phyloP scores from a whole-genome alignment of 208 protist species.

The Phytomonas francai region DNA sequence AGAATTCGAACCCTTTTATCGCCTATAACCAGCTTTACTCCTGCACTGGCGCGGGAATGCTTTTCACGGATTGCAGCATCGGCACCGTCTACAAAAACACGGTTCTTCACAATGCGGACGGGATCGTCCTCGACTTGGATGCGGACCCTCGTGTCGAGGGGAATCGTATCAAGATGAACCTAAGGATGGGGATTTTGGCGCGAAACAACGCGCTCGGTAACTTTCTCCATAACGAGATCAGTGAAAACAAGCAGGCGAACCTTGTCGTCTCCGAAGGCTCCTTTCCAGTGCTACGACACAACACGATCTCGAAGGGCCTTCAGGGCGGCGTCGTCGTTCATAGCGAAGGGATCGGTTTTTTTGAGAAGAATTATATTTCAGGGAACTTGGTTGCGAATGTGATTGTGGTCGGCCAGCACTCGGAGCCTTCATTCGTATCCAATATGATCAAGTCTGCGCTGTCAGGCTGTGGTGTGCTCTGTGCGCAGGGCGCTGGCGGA shows the following conservation, averaged over 20 bases:
- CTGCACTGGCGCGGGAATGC: slow-evolving; percentile 34
- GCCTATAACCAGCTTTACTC: slow-evolving; percentile 45
- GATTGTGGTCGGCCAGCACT: slow-evolving; percentile 45
- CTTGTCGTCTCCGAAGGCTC: slow-evolving; percentile 61
- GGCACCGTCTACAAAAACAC: slow-evolving; percentile 49
- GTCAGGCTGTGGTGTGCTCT: slow-evolving; percentile 61
- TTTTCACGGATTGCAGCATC: slow-evolving; percentile 46
- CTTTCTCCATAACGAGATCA: slow-evolving; percentile 59
- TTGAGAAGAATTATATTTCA: slow-evolving; percentile 65
- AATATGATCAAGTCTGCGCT: slow-evolving; percentile 46
- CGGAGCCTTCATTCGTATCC: slow-evolving; percentile 31
- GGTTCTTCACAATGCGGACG: slow-evolving; percentile 44
- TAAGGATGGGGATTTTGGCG: slow-evolving; percentile 33
- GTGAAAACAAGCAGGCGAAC: slow-evolving; percentile 40
- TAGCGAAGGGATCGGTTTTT: slow-evolving; percentile 49
- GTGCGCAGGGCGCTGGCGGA: slow-evolving; percentile 25
- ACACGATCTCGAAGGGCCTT: slow-evolving; percentile 38
- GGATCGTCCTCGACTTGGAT: slow-evolving; percentile 72
- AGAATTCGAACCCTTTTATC: slow-evolving; percentile 48
- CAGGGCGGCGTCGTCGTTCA: slow-evolving; percentile 63
- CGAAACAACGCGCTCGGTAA: slow-evolving; percentile 73
- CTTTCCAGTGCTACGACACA: slow-evolving; percentile 50
- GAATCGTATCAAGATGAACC: slow-evolving; percentile 45
- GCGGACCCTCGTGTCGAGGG: slow-evolving; percentile 60
- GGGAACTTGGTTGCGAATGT: slow-evolving; percentile 69